A percentile compares a stretch with the other conserved stretches of the same genome.
Conservation (phyloP, 352 stramenopile genomes). For the Pythium insidiosum region DNA sequence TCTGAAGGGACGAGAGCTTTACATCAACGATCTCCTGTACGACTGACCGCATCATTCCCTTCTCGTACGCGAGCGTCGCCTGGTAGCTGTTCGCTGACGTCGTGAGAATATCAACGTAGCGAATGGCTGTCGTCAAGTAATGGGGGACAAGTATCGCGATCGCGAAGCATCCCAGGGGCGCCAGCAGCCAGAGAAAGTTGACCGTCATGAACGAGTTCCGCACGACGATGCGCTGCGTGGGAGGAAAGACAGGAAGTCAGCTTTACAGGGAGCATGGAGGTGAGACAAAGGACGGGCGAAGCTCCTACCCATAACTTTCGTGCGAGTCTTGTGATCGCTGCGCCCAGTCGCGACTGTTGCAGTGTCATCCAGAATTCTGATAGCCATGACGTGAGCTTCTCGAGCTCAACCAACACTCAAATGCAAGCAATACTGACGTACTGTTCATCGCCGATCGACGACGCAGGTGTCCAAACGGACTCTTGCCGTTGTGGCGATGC, state of each 20-base stretch:
- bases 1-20: slow-evolving; percentile 45
- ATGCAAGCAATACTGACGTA: too few relatives aligned
- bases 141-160: slow-evolving; percentile 63
- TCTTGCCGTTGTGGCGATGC: not conserved
- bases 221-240: slow-evolving; percentile 22
- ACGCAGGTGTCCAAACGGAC: too few relatives aligned
- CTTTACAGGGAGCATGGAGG: too few relatives aligned
- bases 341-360: too few relatives aligned
- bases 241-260: too few relatives aligned
- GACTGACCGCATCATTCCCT: slow-evolving; percentile 46
- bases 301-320: too few relatives aligned
- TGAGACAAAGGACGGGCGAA: too few relatives aligned
- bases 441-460: too few relatives aligned
- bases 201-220: slow-evolving; percentile 68
- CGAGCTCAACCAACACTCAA: too few relatives aligned
- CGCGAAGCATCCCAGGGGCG: slow-evolving; percentile 57
- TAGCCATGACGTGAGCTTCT: too few relatives aligned
- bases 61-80: slow-evolving; percentile 27
- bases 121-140: slow-evolving; percentile 57
- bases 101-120: slow-evolving; percentile 61
- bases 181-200: slow-evolving; percentile 69
- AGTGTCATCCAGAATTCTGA: too few relatives aligned
- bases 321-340: too few relatives aligned
- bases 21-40: slow-evolving; percentile 67
- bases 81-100: slow-evolving; percentile 24